Evolutionary conservation across 2,329 filamentous ascomycete genomes (phyloP).

Genomic region (Dichotomopilus funicola): DNA sequence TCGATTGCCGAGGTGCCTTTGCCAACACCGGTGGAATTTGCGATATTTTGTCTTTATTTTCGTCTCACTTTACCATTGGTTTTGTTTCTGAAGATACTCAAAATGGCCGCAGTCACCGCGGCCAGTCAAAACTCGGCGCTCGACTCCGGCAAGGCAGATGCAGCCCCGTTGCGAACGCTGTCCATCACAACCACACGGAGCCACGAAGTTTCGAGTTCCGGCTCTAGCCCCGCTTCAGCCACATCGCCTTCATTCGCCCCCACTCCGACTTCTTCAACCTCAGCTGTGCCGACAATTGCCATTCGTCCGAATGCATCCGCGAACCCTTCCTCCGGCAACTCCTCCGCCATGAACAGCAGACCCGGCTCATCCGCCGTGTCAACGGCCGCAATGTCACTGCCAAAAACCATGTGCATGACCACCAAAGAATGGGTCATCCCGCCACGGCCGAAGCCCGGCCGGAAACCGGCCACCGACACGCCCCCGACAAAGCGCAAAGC

Average conservation of each 20-base stretch:
- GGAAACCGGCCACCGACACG: slow-evolving; percentile 90
- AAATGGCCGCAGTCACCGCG: slow-evolving; percentile 12
- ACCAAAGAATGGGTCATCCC: slow-evolving; percentile 83
- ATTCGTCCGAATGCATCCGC: slow-evolving; percentile 23
- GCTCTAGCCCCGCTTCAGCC: slow-evolving; percentile 22
- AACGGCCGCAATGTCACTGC: slow-evolving; percentile 35
- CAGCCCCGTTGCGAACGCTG: slow-evolving; percentile 3
- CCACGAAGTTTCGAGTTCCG: slow-evolving; percentile 14
- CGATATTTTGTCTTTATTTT: neutral
- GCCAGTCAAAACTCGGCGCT: neutral
- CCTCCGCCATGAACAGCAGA: slow-evolving; percentile 33
- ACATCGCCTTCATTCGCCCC: slow-evolving; percentile 20
- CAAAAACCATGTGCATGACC: slow-evolving; percentile 50
- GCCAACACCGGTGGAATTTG: neutral
- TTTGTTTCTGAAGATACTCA: neutral
- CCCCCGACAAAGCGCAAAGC: slow-evolving; percentile 89
- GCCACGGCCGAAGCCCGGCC: slow-evolving; percentile 78
- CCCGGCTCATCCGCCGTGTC: slow-evolving; percentile 44
- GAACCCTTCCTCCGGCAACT: slow-evolving; percentile 10
- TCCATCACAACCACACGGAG: slow-evolving; percentile 15
- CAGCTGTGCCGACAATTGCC: slow-evolving; percentile 20
- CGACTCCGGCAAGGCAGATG: neutral
- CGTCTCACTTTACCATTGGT: neutral
- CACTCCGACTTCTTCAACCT: slow-evolving; percentile 17
- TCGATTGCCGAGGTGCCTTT: neutral